Percentiles rank a stretch among this genome's conserved stretches.
phyloP scores from a whole-genome alignment of 2,329 filamentous ascomycete species.

The Aciculosporium take region DNA sequence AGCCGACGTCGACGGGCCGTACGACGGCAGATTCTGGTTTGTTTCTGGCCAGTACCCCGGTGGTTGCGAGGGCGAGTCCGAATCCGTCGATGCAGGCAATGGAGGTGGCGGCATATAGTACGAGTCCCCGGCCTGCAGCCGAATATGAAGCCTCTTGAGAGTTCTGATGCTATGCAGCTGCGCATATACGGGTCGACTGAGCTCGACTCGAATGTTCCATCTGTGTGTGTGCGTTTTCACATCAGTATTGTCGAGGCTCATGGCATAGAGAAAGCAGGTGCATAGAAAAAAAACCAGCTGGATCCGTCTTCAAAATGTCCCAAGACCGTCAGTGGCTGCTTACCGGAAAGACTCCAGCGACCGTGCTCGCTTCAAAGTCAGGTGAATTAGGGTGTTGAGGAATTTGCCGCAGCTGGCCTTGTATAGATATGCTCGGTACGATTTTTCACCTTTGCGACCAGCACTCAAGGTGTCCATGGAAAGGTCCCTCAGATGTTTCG shows the following conservation, averaged over 20 bases:
- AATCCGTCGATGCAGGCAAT: constrained; percentile 22
- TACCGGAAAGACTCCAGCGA: constrained; percentile 43
- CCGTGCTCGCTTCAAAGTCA: constrained; percentile 40
- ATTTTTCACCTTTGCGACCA: constrained; percentile 36
- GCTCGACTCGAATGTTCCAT: constrained; percentile 51
- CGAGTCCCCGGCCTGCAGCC: constrained; percentile 43
- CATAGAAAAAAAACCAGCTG: too few relatives aligned
- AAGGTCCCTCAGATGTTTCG: constrained; percentile 39
- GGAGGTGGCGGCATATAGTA: constrained; percentile 36
- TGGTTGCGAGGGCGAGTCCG: constrained; percentile 21
- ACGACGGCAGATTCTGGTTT: constrained; percentile 12
- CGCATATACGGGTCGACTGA: constrained; percentile 43
- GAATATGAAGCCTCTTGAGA: constrained; percentile 40
- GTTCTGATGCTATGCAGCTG: constrained; percentile 38
- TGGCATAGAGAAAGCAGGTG: not conserved
- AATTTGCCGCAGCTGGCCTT: constrained; percentile 47
- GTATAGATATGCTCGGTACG: constrained; percentile 40
- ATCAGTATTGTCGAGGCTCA: constrained; percentile 2
- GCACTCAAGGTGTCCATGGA: constrained; percentile 40
- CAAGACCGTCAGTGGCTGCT: constrained; percentile 13
- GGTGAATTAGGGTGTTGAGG: constrained; percentile 43
- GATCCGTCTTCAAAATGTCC: not conserved
- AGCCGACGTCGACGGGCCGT: constrained; percentile 7
- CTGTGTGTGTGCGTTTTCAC: constrained; percentile 16
- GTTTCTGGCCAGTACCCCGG: constrained; percentile 14